Base-by-base conservation (phyloP, 768 basidiomycete species). In the Kwoniella bestiolae region DNA sequence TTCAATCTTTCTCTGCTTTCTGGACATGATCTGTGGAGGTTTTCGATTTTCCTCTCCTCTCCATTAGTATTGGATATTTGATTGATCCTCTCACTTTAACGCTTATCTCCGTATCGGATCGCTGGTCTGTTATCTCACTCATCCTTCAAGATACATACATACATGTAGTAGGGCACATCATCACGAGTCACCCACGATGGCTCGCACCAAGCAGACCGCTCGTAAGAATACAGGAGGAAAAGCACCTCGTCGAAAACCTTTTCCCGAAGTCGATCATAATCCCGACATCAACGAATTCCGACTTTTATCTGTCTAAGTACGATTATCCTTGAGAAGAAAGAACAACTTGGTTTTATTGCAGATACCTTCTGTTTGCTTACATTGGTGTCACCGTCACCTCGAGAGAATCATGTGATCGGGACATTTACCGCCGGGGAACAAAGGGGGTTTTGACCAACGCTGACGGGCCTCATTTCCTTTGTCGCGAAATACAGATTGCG, bases 171-270 rank as follows among this genome's bases (percentile, higher is more conserved):
- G 12, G 12, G 38, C 38, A 41, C 4, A 41, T 41, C 8, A 2
- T 41, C 18, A 18, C 12, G 4, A 62, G 35, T 25, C 29, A 49
- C 35, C 44, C 32, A 56, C 56, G 46, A 53, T 62, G 65, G 59
- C 55, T 31, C 63, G 57, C 45, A 58, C 69, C 31, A 71, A 63
- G 92, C 94, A 95, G 91, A 95, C 93, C 81, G 94, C 94, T 79
- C 92, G 93, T 84, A 95, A 95, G 86, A 94, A 93, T 62, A 95
- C 94, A 67, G 94, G 94, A 89, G 93, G 92, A 88, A 72, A 79
- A 83, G 82, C 80, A 26, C 74, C 65, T 34, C 66, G 67, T n/a
- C n/a, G n/a, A n/a, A n/a, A n/a, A n/a, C n/a, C n/a, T n/a, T n/a
- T n/a, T n/a, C n/a, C n/a, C n/a, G 72, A 86, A 83, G 12, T 41